Base-by-base conservation (phyloP, 2,329 filamentous ascomycete genomes). In the Colletotrichum sidae region DNA sequence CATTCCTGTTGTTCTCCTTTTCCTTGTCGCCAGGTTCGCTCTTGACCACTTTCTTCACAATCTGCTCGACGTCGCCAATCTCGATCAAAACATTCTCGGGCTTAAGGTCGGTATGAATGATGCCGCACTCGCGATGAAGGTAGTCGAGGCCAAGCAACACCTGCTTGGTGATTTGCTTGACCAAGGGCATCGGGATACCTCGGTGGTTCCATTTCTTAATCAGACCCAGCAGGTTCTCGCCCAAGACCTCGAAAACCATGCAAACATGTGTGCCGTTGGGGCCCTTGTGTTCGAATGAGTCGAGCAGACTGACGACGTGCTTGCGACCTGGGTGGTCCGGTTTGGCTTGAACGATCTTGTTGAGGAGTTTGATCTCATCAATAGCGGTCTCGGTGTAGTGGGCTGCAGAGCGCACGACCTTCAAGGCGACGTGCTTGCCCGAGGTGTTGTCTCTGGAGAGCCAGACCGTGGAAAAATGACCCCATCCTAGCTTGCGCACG, bases 191-290 rank as follows among this genome's bases (percentile, higher is more conserved):
- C 47, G 96, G 96, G 64, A 99, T 98, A 53, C 96, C 96, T 67
- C 96, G 88, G 78, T 98, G 96, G 77, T 98, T 97, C 94, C 95
- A 98, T 73, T 93, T 90, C 87, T 98, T 98, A 84, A 99, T 97
- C 75, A 99, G 81, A 34, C 96, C 95, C 57, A 98, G 82, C 69
- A 98, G 80, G 75, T 98, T 98, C 85, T 98, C 94, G 58, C 96
- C 96, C 61, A 99, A 81, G 4, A 99, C 96, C 78, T 99, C 96
- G 73, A 99, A 99, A 8, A 99, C 96, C 95, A 99, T 98, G 83
- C 96, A 99, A 65, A 98, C 94, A 75, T 99, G 96, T 55, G 93
- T 92, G 52, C 96, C 96, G 74, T 99, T 96, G 47, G 95, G 95
- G 9, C 96, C 96, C 78, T 96, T 96, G 82, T 98, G 96, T 77